Evolutionary conservation across 768 basidiomycete genomes (phyloP).

Genomic region (Megacollybia marginata): DNA sequence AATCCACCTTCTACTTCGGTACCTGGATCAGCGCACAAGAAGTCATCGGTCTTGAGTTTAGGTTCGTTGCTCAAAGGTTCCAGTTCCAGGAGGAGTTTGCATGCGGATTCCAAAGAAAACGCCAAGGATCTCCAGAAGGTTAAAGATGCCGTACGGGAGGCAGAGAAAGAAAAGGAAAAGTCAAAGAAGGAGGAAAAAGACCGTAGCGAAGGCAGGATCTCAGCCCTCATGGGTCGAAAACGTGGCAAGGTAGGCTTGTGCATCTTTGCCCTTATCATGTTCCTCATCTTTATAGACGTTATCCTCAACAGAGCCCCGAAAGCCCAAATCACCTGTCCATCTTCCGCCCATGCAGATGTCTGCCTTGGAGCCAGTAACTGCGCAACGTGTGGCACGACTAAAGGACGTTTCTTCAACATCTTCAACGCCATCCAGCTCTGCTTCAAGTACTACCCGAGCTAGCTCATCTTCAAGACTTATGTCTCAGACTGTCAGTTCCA

Average conservation of each 20-base stretch:
- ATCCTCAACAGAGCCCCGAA: slow-evolving; percentile 76
- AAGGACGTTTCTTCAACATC: slow-evolving; percentile 48
- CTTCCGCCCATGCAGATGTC: slow-evolving; percentile 90
- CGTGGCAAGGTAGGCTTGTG: slow-evolving; percentile 71
- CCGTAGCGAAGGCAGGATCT: slow-evolving; percentile 85
- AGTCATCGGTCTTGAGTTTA: slow-evolving; percentile 75
- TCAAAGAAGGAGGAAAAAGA: slow-evolving; percentile 77
- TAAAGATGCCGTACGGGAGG: slow-evolving; percentile 35
- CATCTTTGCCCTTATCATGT: slow-evolving; percentile 1
- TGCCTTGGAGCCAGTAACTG: slow-evolving; percentile 73
- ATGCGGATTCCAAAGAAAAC: slow-evolving; percentile 57
- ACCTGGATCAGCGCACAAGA: slow-evolving; percentile 61
- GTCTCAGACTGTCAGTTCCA: slow-evolving; percentile 78
- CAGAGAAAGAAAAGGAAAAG: slow-evolving; percentile 49
- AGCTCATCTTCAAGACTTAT: slow-evolving; percentile 55
- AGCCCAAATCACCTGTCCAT: slow-evolving; percentile 57
- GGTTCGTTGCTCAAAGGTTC: slow-evolving; percentile 82
- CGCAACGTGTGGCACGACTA: slow-evolving; percentile 78
- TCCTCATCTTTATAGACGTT: slow-evolving; percentile 47
- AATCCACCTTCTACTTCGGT: slow-evolving; percentile 45
- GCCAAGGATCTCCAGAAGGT: slow-evolving; percentile 33
- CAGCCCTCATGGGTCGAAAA: slow-evolving; percentile 80
- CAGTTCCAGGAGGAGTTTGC: slow-evolving; percentile 73
- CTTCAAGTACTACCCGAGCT: slow-evolving; percentile 7
- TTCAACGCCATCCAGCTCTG: slow-evolving; percentile 14